phyloP scores from a whole-genome alignment of 768 basidiomycete genomes.

The Pulveroboletus sp. region DNA sequence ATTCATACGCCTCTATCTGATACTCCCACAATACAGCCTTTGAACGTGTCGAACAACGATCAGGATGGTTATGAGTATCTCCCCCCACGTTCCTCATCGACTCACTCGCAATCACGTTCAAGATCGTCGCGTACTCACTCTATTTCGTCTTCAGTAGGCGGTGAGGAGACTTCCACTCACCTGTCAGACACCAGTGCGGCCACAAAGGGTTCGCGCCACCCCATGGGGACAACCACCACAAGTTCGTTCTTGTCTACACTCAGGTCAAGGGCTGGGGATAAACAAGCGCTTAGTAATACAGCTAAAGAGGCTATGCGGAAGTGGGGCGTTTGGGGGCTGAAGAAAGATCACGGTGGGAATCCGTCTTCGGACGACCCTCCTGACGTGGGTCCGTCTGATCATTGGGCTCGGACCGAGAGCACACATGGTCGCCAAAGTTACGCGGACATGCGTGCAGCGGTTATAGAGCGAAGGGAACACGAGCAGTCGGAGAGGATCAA shows the following conservation, averaged over 20 bases:
- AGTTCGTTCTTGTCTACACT: constrained; percentile 74
- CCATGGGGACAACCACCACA: constrained; percentile 33
- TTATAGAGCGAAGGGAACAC: constrained; percentile 57
- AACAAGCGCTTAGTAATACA: constrained; percentile 78
- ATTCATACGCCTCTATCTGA: constrained; percentile 21
- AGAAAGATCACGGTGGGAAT: constrained; percentile 43
- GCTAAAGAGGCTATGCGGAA: constrained; percentile 89
- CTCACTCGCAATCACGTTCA: constrained; percentile 34
- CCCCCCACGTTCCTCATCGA: constrained; percentile 40
- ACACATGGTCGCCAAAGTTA: constrained; percentile 54
- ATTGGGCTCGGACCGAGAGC: constrained; percentile 32
- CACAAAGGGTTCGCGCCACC: constrained; percentile 38
- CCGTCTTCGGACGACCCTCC: constrained; percentile 36
- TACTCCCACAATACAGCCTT: constrained; percentile 2
- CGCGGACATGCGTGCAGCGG: constrained; percentile 73
- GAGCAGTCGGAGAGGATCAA: constrained; percentile 27
- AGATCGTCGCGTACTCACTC: constrained; percentile 34
- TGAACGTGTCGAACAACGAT: constrained; percentile 17
- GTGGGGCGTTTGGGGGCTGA: constrained; percentile 81
- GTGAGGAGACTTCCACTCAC: constrained; percentile 26
- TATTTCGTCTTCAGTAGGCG: constrained; percentile 31
- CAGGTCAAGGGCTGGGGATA: constrained; percentile 73
- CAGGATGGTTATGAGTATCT: constrained; percentile 16
- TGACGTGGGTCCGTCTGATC: constrained; percentile 38
- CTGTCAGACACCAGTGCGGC: constrained; percentile 31